Percentiles rank a stretch among this genome's conserved stretches.
These are phyloP conservation scores for Linnemannia elongata DNA, from an alignment of 192 early-diverging fungal genomes.

Conservation along the genomic window DNA sequence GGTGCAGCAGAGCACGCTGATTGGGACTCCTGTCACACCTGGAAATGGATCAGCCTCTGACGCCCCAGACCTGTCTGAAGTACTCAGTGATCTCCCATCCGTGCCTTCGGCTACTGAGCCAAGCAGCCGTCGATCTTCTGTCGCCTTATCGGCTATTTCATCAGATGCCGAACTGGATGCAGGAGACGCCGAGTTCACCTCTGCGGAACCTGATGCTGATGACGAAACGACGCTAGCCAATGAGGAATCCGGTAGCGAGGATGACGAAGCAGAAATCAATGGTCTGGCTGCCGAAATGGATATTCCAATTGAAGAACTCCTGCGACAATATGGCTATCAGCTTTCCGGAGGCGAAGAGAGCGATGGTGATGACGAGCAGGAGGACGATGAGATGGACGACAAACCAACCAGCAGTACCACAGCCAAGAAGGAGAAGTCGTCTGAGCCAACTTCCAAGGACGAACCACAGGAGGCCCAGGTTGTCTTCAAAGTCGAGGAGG, in stretches of 20 bases:
- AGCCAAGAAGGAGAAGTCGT: background rate
- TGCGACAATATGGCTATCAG: constrained; percentile 64
- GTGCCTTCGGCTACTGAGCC: constrained; percentile 18
- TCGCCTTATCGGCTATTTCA: constrained; percentile 21
- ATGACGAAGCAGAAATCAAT: constrained; percentile 65
- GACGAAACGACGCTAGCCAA: constrained; percentile 54
- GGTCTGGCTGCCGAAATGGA: constrained; percentile 75
- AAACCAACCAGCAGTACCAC: background rate
- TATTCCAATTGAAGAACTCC: constrained; percentile 69
- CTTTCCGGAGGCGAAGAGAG: constrained; percentile 41
- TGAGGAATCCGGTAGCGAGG: constrained; percentile 45
- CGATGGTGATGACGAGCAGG: constrained; percentile 31
- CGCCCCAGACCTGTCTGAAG: constrained; percentile 10
- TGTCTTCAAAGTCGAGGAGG: background rate
- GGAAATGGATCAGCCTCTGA: background rate
- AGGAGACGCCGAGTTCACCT: constrained; percentile 38
- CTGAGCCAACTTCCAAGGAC: background rate
- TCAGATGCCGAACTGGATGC: constrained; percentile 43
- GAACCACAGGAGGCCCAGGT: background rate
- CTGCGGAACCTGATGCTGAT: constrained; percentile 35
- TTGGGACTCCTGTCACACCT: constrained; percentile 16
- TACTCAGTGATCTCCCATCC: constrained; percentile 22
- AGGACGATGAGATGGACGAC: constrained; percentile 18
- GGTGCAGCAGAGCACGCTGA: constrained; percentile 61
- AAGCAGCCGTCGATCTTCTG: constrained; percentile 42